Percentiles rank a stretch among this genome's conserved stretches.
Evolutionary conservation across 306 rosid species (phyloP).

Genomic region (Pyrus pyrifolia): DNA sequence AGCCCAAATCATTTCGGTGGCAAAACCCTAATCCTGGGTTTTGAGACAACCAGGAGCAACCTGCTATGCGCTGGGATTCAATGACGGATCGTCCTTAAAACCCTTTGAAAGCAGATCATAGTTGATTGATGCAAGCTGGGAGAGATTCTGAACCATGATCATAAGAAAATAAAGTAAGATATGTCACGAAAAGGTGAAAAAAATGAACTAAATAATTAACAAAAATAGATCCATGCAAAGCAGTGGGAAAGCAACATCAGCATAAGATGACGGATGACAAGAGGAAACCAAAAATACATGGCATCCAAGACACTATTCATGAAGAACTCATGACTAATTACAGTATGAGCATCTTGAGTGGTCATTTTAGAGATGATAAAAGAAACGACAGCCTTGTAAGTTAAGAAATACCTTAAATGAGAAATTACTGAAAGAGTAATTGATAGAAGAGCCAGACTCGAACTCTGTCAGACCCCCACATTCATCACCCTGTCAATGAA

Average conservation of each 20-base stretch:
- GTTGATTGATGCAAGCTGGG: conserved; percentile 99
- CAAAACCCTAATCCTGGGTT: conserved; percentile 29
- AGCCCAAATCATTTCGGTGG: conserved; percentile 26
- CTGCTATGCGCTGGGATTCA: conserved; percentile 48
- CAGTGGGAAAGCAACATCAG: not conserved
- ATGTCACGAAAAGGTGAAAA: not conserved
- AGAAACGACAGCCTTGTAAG: not conserved
- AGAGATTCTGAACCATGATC: conserved; percentile 78
- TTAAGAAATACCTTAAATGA: conserved; percentile 74
- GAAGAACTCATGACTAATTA: not conserved
- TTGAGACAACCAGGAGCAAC: conserved; percentile 18
- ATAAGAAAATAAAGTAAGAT: conserved; percentile 9
- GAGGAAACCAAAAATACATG: not conserved
- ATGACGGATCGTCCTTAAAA: conserved; percentile 67
- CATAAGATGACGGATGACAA: not conserved
- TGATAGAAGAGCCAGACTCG: conserved; percentile 68
- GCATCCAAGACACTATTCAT: not conserved
- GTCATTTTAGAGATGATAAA: conserved; percentile 1
- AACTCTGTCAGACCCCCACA: conserved; percentile 91
- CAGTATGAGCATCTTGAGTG: not conserved
- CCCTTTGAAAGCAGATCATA: conserved; percentile 92
- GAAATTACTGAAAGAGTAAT: conserved; percentile 96
- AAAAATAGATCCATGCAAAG: not conserved
- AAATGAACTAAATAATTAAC: not conserved
- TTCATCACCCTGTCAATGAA: conserved; percentile 70